Evolutionary conservation across 1,284 basidiomycete genomes (phyloP).

Genomic region (Pholiota adiposa): DNA sequence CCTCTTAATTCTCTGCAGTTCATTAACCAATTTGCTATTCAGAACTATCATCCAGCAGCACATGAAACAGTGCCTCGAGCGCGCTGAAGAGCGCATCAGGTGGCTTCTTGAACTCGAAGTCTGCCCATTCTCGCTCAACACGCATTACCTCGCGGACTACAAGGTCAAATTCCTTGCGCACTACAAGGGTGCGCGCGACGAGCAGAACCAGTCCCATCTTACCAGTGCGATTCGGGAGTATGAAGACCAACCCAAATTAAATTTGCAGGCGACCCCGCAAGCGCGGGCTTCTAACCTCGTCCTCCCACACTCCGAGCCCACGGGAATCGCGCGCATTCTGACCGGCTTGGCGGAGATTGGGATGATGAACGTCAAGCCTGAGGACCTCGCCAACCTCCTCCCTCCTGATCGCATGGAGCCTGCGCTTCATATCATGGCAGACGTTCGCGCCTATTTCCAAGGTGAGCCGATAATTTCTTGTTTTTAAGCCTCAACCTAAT

Average conservation of each 20-base stretch:
- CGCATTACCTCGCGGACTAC: conserved; percentile 60
- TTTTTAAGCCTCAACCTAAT: background rate
- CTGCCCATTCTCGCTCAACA: conserved; percentile 60
- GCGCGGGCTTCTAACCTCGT: background rate
- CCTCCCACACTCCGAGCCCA: background rate
- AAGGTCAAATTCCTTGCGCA: conserved; percentile 56
- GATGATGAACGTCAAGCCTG: conserved; percentile 40
- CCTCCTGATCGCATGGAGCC: conserved; percentile 57
- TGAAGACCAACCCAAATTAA: background rate
- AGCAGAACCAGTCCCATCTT: conserved; percentile 34
- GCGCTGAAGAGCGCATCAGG: conserved; percentile 44
- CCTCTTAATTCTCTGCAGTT: background rate
- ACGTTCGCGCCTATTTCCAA: conserved; percentile 76
- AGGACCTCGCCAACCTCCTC: conserved; percentile 56
- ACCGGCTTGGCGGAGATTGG: conserved; percentile 49
- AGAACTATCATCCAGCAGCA: conserved; percentile 21
- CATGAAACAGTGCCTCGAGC: conserved; percentile 33
- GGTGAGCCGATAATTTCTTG: conserved; percentile 38
- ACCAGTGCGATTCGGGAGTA: conserved; percentile 32
- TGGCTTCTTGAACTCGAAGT: conserved; percentile 60
- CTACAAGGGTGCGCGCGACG: conserved; percentile 48
- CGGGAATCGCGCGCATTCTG: conserved; percentile 42
- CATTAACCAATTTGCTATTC: background rate
- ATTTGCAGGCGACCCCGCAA: background rate
- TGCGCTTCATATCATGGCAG: conserved; percentile 68